These are phyloP conservation scores for Rhizopus delemar DNA, from an alignment of 371 early-diverging fungal genomes.

Conservation along the genomic window DNA sequence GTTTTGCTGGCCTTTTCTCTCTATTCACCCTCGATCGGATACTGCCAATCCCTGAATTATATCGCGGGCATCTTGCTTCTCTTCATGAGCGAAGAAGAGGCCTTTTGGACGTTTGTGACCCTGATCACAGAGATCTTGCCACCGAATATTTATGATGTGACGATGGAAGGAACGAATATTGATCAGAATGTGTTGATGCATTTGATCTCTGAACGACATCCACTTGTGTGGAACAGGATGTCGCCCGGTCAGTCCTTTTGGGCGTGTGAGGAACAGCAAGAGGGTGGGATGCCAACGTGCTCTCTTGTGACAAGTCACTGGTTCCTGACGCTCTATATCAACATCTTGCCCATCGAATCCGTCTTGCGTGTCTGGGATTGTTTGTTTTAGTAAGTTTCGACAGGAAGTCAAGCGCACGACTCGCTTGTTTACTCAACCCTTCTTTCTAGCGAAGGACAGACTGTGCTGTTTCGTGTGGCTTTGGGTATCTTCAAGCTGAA, in stretches of 20 bases:
- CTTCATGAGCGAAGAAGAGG: constrained; percentile 77
- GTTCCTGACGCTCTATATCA: constrained; percentile 83
- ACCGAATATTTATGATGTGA: constrained; percentile 74
- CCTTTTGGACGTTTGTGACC: constrained; percentile 81
- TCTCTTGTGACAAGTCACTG: constrained; percentile 82
- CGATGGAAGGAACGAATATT: constrained; percentile 79
- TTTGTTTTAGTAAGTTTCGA: constrained; percentile 64
- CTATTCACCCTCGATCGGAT: constrained; percentile 74
- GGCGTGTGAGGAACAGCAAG: constrained; percentile 53
- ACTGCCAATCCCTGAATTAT: constrained; percentile 87
- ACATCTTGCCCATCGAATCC: constrained; percentile 72
- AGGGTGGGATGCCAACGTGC: constrained; percentile 67
- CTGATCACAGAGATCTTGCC: constrained; percentile 76
- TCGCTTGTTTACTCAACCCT: neutral
- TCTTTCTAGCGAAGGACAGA: constrained; percentile 69
- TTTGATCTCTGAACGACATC: constrained; percentile 58
- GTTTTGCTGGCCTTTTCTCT: constrained; percentile 72
- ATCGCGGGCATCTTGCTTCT: constrained; percentile 81
- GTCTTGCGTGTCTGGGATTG: constrained; percentile 86
- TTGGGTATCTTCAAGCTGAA: constrained; percentile 77
- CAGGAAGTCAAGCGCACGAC: neutral
- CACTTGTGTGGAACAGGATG: constrained; percentile 55
- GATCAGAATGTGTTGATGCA: constrained; percentile 80
- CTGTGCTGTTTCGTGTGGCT: constrained; percentile 76
- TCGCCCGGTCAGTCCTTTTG: constrained; percentile 53